These are phyloP conservation scores for Solanum chilense DNA, from an alignment of 257 asterid genomes.

Conservation along the genomic window DNA sequence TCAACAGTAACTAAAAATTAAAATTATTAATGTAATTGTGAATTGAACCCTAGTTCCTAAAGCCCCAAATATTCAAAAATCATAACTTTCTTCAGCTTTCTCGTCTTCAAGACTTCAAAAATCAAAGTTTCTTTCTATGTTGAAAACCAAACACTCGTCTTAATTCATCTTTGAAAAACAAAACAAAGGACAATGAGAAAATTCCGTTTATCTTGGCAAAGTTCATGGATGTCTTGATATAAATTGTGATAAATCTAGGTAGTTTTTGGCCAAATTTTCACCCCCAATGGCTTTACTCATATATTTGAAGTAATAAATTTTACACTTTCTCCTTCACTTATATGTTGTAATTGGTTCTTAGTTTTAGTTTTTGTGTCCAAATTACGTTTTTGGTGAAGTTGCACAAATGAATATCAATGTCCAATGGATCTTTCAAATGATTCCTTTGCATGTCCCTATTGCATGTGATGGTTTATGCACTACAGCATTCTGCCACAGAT, in stretches of 20 bases:
- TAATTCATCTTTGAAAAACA: background rate
- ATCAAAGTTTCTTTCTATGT: conserved; percentile 42
- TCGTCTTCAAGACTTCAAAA: no score
- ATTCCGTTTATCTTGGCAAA: background rate
- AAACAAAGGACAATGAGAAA: background rate
- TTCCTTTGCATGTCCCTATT: no score
- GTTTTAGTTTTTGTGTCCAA: background rate
- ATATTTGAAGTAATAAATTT: background rate
- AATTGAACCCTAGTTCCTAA: no score
- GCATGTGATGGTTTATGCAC: no score
- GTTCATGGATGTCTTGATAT: conserved; percentile 7
- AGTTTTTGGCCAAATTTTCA: background rate
- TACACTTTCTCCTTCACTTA: background rate
- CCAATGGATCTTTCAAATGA: background rate
- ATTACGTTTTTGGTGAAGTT: background rate
- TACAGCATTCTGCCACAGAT: no score
- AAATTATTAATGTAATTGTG: no score
- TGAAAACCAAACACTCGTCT: background rate
- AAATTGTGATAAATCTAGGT: background rate
- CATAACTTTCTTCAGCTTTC: no score
- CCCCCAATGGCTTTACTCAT: background rate
- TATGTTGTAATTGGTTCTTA: background rate
- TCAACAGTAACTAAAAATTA: no score
- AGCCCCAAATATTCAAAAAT: no score
- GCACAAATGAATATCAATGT: background rate